These are phyloP conservation scores for Boechera retrofracta DNA, from an alignment of 345 rosid genomes.

Conservation along the genomic window DNA sequence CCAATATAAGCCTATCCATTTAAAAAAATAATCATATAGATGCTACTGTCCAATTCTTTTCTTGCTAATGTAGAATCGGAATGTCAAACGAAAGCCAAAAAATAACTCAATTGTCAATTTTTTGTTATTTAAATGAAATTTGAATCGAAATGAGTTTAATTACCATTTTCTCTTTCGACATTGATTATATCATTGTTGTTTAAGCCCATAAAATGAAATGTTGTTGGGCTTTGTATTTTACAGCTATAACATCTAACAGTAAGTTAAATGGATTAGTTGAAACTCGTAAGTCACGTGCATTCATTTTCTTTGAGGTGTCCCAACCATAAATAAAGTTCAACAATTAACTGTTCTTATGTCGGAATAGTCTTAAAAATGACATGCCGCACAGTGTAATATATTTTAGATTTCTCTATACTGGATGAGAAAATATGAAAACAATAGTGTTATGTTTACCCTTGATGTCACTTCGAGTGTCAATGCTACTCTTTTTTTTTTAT, in stretches of 20 bases:
- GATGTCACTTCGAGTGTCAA: neutral
- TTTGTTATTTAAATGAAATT: no score
- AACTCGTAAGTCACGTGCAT: constrained; percentile 32
- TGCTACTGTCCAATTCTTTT: neutral
- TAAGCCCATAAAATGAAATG: constrained; percentile 6
- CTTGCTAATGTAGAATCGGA: neutral
- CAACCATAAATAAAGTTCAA: constrained; percentile 23
- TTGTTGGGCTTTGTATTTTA: constrained; percentile 24
- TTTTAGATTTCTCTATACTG: neutral
- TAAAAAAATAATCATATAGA: neutral
- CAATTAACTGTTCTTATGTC: constrained; percentile 38
- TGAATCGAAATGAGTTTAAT: neutral
- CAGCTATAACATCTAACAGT: neutral
- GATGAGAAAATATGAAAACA: neutral
- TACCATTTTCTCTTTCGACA: neutral
- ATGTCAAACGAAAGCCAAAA: neutral
- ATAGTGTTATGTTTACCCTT: neutral
- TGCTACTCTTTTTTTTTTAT: no score
- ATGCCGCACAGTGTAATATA: constrained; percentile 3
- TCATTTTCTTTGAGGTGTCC: constrained; percentile 29
- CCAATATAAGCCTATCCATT: no score
- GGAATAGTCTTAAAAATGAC: constrained; percentile 32
- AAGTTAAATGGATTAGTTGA: constrained; percentile 16
- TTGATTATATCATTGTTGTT: neutral
- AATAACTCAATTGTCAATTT: no score